Evolutionary conservation across 1,284 basidiomycete genomes (phyloP).

Genomic region (Pseudozyma thailandica): DNA sequence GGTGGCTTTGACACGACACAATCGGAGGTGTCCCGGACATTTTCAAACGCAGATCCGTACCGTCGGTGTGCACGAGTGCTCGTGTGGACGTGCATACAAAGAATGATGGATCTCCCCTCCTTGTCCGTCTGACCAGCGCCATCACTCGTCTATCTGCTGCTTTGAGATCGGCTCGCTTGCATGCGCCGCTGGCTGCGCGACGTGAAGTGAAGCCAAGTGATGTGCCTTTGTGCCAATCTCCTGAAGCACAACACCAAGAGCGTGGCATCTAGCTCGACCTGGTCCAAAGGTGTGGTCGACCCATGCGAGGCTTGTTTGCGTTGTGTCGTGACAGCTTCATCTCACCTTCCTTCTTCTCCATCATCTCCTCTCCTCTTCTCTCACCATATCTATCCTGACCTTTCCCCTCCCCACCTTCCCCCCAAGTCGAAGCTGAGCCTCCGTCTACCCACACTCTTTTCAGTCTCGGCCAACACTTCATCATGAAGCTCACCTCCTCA

Average conservation of each 20-base stretch:
- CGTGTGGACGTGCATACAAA: constrained; percentile 1
- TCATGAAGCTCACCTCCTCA: constrained; percentile 40
- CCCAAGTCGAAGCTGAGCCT: background rate
- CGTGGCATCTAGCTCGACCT: background rate
- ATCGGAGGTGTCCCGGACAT: constrained; percentile 1
- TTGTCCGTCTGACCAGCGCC: background rate
- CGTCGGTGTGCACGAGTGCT: constrained; percentile 10
- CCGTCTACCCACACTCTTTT: constrained; percentile 27
- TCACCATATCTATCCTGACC: background rate
- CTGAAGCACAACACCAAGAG: background rate
- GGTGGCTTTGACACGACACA: background rate
- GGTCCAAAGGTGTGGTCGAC: background rate
- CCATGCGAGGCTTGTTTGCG: background rate
- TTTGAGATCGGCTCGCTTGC: too few species aligned
- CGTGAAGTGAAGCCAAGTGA: too few species aligned
- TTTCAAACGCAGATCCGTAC: constrained; percentile 6
- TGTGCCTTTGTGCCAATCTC: too few species aligned
- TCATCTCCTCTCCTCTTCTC: constrained; percentile 10
- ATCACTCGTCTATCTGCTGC: background rate
- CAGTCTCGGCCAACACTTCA: constrained; percentile 7
- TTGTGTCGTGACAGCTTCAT: background rate
- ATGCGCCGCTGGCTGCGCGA: too few species aligned
- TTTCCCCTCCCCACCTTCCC: constrained; percentile 2
- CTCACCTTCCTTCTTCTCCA: constrained; percentile 6
- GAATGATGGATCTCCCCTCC: background rate